Base-by-base conservation (phyloP, 2,329 filamentous ascomycete genomes). In the Nigrospora sphaerica region DNA sequence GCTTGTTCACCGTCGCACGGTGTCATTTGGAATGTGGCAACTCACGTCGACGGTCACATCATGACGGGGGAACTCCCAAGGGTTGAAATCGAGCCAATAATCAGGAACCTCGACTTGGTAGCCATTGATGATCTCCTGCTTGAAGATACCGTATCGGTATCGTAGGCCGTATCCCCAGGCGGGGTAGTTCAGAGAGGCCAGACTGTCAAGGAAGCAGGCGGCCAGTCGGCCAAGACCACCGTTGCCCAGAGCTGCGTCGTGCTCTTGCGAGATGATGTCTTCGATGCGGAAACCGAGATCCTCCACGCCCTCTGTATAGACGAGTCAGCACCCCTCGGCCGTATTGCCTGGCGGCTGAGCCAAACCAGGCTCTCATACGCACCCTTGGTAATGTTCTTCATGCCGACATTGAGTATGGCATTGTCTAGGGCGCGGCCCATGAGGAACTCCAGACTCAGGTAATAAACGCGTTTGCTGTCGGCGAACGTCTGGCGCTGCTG, bases 61-160 rank as follows among this genome's bases (percentile, higher is more conserved):
- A 65, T 96, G 89, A 55, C 93, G 80, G 37, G 91, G 90, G 61
- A 97, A 98, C 65, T 98, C 93, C 93, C 93, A 98, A 1, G 93
- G 93, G 68, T 98, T 98, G 69, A 97, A 96, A 65, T 97, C 93
- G 45, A 98, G 81, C 93, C 93, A 98, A 71, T 98, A 97, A 66
- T 98, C 93, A 17, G 93, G 93, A 49, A 97, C 87, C 63, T 98
- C 93, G 53, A 98, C 90, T 68, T 98, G 93, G 65, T 96, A 98
- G 48, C 93, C 93, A 61, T 97, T 87, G 49, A 96, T 84, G 58
- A 98, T 97, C 72, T 97, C 93, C 73, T 98, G 93, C 74, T 97
- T 97, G 82, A 98, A 98, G 65, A 98, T 98, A 63, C 88, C 88
- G 64, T 97, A 97, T 65, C 90, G 79, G 73, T 98, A 98, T 61